A percentile compares a stretch with the other conserved stretches of the same genome.
These are phyloP conservation scores for Bryopsis sp. DNA, from an alignment of 139 green algal species.

Conservation along the genomic window DNA sequence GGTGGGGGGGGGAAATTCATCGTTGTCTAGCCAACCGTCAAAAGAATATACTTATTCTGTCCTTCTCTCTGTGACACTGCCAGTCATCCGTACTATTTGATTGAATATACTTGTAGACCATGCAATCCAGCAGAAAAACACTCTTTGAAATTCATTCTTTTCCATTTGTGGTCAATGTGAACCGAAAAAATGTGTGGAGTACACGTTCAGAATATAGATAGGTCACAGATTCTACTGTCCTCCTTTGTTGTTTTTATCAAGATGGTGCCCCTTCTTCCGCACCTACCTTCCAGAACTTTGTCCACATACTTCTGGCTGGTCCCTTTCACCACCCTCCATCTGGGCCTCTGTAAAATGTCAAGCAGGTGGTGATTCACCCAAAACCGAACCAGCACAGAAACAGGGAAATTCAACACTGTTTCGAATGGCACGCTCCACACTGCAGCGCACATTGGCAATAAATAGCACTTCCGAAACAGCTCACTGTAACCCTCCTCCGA, in stretches of 20 bases:
- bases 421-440: constrained; percentile 84
- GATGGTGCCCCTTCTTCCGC: no score
- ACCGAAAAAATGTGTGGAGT: not conserved
- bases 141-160: no score
- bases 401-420: constrained; percentile 75
- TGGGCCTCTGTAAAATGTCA: constrained; percentile 69
- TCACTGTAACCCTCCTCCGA: constrained; percentile 45
- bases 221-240: not conserved
- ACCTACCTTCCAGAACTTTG: constrained; percentile 41
- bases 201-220: not conserved
- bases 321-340: constrained; percentile 82
- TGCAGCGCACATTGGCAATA: constrained; percentile 92
- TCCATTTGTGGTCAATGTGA: not conserved
- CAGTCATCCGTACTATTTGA: no score
- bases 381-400: constrained; percentile 81
- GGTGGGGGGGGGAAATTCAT: no score
- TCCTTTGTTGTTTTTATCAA: not conserved
- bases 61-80: no score
- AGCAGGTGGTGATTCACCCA: constrained; percentile 97
- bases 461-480: constrained; percentile 67
- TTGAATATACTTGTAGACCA: no score
- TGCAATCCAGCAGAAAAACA: no score
- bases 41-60: no score
- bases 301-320: constrained; percentile 71
- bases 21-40: no score